Base-by-base conservation (phyloP, 2,329 filamentous ascomycete species). In the Madurella fahalii region DNA sequence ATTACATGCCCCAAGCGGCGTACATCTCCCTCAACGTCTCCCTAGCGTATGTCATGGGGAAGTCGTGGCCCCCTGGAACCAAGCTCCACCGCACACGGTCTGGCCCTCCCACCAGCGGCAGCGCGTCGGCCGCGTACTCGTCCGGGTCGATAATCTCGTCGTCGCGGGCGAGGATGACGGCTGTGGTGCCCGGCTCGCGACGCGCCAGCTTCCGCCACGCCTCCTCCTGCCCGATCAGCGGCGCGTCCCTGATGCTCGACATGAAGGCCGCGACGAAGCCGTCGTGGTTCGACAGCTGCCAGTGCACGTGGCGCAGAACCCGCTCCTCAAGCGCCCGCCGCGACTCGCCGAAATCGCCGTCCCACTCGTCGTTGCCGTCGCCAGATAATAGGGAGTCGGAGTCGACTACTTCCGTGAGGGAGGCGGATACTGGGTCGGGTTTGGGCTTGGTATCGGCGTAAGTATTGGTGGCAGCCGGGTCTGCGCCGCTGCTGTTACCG, bases 221-320 rank as follows among this genome's bases (percentile, higher is more conserved):
- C 17, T 72, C 72, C 16, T 80, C 72, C 68, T 83, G 78, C 11
- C 72, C 74, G 50, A 76, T 74, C 52, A 85, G 71, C 9, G 81
- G 81, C 11, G 77, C 79, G 59, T 77, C 69, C 43, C 76, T 74
- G 52, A 85, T 73, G 45, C 78, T 80, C 47, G 77, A 80, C 72
- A 83, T 79, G 65, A 85, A 85, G 9, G 81, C 76, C 8, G 75
- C 75, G 12, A 85, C 75, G 65, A 85, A 85, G 11, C 82, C 83
- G 8, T 67, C 60, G 66, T 85, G 82, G 63, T 80, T 61, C 9
- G 70, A 64, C 8, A 84, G 70, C 71, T 83, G 81, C 83, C 82
- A 85, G 56, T 77, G 73, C 41, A 85, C 77, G 59, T 78, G 79
- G 47, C 69, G 67, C 49, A 77, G 70, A 18, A 83, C 78, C 30